Conservation (phyloP, 116 monocot genomes). For the Cymodocea nodosa region DNA sequence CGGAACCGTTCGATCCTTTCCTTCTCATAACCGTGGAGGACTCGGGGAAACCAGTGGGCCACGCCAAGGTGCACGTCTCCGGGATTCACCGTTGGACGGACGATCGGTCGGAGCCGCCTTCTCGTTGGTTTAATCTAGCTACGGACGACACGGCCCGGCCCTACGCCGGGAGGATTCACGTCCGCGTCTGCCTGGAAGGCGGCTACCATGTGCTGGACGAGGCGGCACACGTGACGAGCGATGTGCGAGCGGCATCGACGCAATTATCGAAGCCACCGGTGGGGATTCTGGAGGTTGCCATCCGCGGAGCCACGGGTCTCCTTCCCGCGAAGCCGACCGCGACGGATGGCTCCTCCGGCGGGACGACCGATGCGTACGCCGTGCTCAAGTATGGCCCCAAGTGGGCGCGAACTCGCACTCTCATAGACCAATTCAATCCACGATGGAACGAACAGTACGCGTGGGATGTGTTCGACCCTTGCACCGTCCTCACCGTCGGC, state of each 20-base stretch:
- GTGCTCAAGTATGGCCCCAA: conserved; percentile 88
- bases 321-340: conserved; percentile 52
- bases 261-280: conserved; percentile 66
- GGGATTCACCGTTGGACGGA: conserved; percentile 58
- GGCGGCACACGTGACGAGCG: conserved; percentile 63
- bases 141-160: conserved; percentile 30
- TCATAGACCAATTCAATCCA: conserved; percentile 76
- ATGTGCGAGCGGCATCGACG: conserved; percentile 71
- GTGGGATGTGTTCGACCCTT: conserved; percentile 94
- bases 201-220: conserved; percentile 75
- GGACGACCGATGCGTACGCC: conserved; percentile 68
- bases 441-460: conserved; percentile 94
- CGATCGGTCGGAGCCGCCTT: conserved; percentile 60
- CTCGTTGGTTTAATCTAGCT: conserved; percentile 76
- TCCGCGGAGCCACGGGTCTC: conserved; percentile 57
- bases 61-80: conserved; percentile 49
- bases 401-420: conserved; percentile 82
- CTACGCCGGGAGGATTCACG: conserved; percentile 65
- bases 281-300: conserved; percentile 58
- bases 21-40: conserved; percentile 63
- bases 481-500: conserved; percentile 78
- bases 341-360: conserved; percentile 26
- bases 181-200: conserved; percentile 67
- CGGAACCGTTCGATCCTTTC: conserved; percentile 86
- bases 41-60: conserved; percentile 32